Percentiles rank a stretch among this genome's conserved stretches.
Evolutionary conservation across 129 eudicot genomes (phyloP).

Genomic region (Centaurea solstitialis): DNA sequence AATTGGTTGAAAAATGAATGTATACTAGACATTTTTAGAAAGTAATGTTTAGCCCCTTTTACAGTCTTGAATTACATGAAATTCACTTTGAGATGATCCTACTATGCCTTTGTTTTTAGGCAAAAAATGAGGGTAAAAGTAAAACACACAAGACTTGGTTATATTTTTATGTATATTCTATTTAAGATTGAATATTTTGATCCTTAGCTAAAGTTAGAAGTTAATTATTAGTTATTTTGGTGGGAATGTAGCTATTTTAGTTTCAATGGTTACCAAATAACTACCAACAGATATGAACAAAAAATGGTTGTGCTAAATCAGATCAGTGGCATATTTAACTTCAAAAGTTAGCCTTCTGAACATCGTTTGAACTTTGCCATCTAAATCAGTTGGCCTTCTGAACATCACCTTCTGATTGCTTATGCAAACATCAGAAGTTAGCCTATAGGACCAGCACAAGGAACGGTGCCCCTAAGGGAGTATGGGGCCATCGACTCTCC

Average conservation of each 20-base stretch:
- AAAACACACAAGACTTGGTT: not conserved
- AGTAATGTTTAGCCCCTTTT: not conserved
- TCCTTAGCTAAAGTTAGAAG: not conserved
- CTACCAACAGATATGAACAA: not conserved
- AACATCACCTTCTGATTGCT: not conserved
- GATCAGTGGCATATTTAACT: not conserved
- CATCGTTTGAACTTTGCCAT: not conserved
- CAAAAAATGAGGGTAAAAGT: not conserved
- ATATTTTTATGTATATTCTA: not conserved
- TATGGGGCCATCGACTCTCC: too few relatives aligned
- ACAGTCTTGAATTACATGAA: not conserved
- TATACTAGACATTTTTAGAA: not conserved
- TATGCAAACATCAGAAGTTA: not conserved
- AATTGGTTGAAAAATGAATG: not conserved
- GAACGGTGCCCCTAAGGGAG: too few relatives aligned
- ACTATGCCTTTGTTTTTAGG: not conserved
- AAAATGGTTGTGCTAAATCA: not conserved
- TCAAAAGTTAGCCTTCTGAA: not conserved
- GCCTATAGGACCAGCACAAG: not conserved
- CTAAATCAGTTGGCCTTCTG: not conserved
- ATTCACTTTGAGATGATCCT: not conserved
- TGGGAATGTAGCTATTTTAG: not conserved
- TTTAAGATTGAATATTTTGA: not conserved
- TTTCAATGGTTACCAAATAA: not conserved
- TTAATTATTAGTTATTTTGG: not conserved